Base-by-base conservation (phyloP, 2,329 filamentous ascomycete genomes). In the Colletotrichum gigasporum region DNA sequence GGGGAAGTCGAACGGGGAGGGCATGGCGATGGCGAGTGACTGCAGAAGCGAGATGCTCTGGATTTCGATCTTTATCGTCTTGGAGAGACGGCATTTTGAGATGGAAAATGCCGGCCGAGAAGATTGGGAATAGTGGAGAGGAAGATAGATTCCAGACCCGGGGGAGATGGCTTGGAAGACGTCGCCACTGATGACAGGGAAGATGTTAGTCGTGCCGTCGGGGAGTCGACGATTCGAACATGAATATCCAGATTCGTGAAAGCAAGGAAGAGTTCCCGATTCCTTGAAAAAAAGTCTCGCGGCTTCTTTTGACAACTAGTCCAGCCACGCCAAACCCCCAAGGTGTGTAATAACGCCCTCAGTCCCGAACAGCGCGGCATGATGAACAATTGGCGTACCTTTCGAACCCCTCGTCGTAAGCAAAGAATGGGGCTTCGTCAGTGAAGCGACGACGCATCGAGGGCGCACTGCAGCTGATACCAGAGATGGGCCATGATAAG, bases 21-120 rank as follows among this genome's bases (percentile, higher is more conserved):
- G 52, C 24, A 81, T 76, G 63, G 76, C 79, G 34, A 77, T 75
- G n/a, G 77, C 79, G 14, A 81, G 72, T 24, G 76, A 78, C 41
- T 75, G 75, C 44, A 78, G 75, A 53, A 82, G 74, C 16, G 75
- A 75, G 34, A 77, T 73, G 57, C 79, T 81, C n/a, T 57, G 63
- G 3, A 74, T 66, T 9, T 70, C 67, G 10, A 75, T 51, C 3
- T 68, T 65, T 7, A 72, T 70, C 0, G 50, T 67, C 16, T 67
- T 69, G 10, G 44, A 55, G 2, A 58, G 34, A 16, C 73, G 67
- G 37, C 71, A 65, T 54, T 75, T 75, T 39, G 71, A 69, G 18
- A 75, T 63, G 11, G 70, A 63, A 54, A 75, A 75, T 5, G 71
- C 67, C 50, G 72, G 57, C 14, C 64, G 32, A 48, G 53, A 59